Percentiles rank a stretch among this genome's conserved stretches.
These are phyloP conservation scores for Sisymbrium altissimum DNA, from an alignment of 345 rosid species.

Conservation along the genomic window DNA sequence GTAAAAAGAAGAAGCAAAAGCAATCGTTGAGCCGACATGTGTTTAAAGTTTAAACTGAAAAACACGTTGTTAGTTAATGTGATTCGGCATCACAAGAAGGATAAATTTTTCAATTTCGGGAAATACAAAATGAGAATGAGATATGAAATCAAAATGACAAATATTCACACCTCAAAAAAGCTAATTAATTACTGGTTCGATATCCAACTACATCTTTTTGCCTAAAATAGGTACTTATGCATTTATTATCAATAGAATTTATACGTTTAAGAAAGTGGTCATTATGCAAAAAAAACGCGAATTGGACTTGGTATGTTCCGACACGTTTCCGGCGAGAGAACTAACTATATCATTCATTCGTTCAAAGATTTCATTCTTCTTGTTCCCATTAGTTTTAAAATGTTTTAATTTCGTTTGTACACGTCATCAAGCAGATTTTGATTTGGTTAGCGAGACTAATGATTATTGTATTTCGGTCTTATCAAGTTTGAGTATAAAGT, in stretches of 20 bases:
- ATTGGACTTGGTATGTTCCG: slow-evolving; percentile 11
- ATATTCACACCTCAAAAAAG: slow-evolving; percentile 6
- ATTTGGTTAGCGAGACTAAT: neutral
- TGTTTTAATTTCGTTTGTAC: neutral
- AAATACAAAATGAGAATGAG: slow-evolving; percentile 13
- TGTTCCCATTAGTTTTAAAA: slow-evolving; percentile 27
- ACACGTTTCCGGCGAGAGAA: slow-evolving; percentile 30
- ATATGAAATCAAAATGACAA: neutral
- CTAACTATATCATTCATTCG: slow-evolving; percentile 13
- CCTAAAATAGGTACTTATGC: slow-evolving; percentile 1
- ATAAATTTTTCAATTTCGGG: slow-evolving; percentile 2
- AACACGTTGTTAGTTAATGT: slow-evolving; percentile 26
- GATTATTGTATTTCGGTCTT: neutral
- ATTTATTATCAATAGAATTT: neutral
- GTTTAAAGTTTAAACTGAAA: slow-evolving; percentile 13
- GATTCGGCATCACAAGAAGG: slow-evolving; percentile 22
- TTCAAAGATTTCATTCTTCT: slow-evolving; percentile 25
- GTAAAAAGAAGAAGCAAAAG: neutral
- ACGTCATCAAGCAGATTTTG: slow-evolving; percentile 11
- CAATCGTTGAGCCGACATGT: slow-evolving; percentile 21
- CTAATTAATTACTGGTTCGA: neutral
- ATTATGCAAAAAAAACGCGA: neutral
- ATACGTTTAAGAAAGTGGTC: neutral
- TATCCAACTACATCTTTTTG: neutral
- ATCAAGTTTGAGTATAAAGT: neutral